Base-by-base conservation (phyloP, 1,284 basidiomycete genomes). In the Porodaedalea pini region DNA sequence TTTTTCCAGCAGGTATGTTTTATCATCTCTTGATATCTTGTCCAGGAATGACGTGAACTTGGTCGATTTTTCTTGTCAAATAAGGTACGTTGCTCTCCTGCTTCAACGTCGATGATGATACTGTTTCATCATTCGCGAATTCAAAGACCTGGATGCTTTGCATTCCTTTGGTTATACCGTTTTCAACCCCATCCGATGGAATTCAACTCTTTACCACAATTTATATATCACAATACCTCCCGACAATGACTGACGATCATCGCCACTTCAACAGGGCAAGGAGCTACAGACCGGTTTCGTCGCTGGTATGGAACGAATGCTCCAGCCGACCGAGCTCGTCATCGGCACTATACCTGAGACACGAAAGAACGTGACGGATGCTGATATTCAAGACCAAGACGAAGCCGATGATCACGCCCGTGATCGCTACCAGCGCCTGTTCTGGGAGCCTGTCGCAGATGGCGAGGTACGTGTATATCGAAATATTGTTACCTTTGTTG, bases 391-490 rank as follows among this genome's bases (percentile, higher is more conserved):
- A 36, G 80, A 84, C 53, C 75, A 85, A 62, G 74, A 72, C 6
- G 80, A 82, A 62, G 75, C 77, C 4, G 78, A 81, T 60, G 78
- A 85, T 61, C 73, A 72, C 56, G 79, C 79, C 36, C 79, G 85
- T 31, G 78, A 82, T 60, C 79, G 85, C 13, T 89, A 89, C 66
- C 81, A 86, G 63, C 78, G 84, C 36, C 71, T 82, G 52, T 89
- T 86, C 69, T 90, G 87, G 86, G 88, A 90, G 67, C 80, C 84
- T 45, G 77, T 84, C 31, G 75, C 75, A 11, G 88, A 90, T 63
- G 79, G 78, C 61, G 70, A 79, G 68, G 88, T 88, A 65, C 43
- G 82, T 31, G 19, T 10, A 31, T 4, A 31, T 25, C 48, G 13
- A 36, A 41, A 29, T 19, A 4, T 25, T 47, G 15, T 29, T 49